phyloP scores from a whole-genome alignment of 1,284 basidiomycete species.

The Phenoliferia sp. region DNA sequence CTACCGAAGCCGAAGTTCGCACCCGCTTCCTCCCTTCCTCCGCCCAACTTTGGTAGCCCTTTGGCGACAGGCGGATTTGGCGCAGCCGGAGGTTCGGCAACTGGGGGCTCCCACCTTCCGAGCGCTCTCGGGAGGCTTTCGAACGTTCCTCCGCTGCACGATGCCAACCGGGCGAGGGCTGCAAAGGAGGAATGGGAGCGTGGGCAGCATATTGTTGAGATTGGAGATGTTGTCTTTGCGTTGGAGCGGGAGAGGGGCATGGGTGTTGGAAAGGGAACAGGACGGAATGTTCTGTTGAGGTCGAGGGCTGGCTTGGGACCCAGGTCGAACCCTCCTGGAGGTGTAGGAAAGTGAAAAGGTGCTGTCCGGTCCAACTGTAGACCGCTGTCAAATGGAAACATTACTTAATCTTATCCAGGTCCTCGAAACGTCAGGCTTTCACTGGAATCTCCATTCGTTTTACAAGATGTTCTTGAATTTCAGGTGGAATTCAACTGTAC shows the following conservation, averaged over 20 bases:
- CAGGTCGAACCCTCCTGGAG: neutral
- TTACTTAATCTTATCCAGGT: neutral
- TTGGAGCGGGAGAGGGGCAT: conserved; percentile 38
- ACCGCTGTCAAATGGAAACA: neutral
- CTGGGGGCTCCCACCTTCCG: neutral
- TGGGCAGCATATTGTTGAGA: conserved; percentile 32
- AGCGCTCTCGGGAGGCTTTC: conserved; percentile 2
- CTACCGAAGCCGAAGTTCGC: conserved; percentile 48
- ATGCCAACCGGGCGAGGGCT: conserved; percentile 21
- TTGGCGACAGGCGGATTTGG: neutral
- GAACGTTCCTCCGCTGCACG: conserved; percentile 19
- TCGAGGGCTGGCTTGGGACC: conserved; percentile 21
- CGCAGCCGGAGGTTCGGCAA: neutral
- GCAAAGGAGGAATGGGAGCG: conserved; percentile 23
- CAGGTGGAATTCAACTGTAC: neutral
- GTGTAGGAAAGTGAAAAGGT: neutral
- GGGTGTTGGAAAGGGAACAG: conserved; percentile 36
- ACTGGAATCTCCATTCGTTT: neutral
- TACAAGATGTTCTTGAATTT: neutral
- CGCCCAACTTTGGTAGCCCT: conserved; percentile 8
- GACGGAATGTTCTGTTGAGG: conserved; percentile 31
- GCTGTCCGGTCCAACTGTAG: neutral
- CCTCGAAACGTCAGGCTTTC: too few species aligned
- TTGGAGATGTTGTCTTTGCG: conserved; percentile 36
- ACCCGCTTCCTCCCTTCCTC: conserved; percentile 20